phyloP scores from a whole-genome alignment of 495 filamentous ascomycete species.

The Aspergillus homomorphus region DNA sequence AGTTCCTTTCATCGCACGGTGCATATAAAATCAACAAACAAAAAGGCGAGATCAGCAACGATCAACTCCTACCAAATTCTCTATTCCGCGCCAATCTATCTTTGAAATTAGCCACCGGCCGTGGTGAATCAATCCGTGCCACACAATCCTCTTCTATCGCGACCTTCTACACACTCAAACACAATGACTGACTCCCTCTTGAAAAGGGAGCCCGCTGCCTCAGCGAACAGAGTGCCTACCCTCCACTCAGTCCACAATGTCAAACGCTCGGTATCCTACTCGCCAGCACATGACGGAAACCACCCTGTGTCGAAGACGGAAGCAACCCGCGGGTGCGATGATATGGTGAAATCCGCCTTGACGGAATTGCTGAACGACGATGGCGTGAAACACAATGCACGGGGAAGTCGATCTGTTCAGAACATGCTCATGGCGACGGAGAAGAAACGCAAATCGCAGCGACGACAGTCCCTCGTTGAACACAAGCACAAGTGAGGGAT shows the following conservation, averaged over 20 bases:
- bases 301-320: neutral
- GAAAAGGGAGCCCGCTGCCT: constrained; percentile 1
- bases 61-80: neutral
- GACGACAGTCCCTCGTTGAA: constrained; percentile 1
- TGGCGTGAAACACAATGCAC: constrained; percentile 1
- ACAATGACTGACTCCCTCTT: neutral
- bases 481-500: neutral
- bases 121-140: too few species aligned
- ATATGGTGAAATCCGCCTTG: constrained; percentile 15
- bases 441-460: constrained; percentile 3
- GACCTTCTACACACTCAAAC: neutral
- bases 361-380: constrained; percentile 15
- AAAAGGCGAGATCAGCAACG: neutral
- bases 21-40: neutral
- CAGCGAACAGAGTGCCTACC: constrained; percentile 11
- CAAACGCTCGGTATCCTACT: constrained; percentile 11
- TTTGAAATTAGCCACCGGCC: too few species aligned
- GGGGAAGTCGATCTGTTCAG: constrained; percentile 14
- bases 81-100: too few species aligned
- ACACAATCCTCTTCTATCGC: too few species aligned
- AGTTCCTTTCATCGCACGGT: neutral
- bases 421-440: constrained; percentile 15
- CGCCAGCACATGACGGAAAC: neutral
- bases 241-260: neutral
- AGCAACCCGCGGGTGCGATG: constrained; percentile 7